Conservation (phyloP, 768 basidiomycete species). For the Sporobolomyces roseus region DNA sequence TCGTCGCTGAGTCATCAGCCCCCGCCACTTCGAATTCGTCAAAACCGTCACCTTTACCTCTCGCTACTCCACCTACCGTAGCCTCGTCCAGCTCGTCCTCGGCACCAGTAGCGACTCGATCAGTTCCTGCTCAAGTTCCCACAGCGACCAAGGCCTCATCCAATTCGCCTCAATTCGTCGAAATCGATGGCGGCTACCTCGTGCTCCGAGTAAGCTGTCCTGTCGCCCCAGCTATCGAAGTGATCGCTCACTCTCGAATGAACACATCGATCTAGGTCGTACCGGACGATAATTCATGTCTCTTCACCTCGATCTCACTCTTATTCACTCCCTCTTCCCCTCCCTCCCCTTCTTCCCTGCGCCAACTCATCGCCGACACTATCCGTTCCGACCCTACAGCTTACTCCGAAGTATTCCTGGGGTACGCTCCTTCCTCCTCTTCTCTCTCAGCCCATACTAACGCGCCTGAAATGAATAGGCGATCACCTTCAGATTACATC, state of each 20-base stretch:
- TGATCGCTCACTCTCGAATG: neutral
- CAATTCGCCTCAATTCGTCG: constrained; percentile 42
- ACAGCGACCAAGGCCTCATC: neutral
- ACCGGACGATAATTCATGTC: constrained; percentile 95
- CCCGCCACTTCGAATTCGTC: neutral
- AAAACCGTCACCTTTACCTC: neutral
- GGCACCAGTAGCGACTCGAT: neutral
- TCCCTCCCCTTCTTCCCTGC: constrained; percentile 63
- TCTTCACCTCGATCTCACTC: constrained; percentile 81
- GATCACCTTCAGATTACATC: constrained; percentile 66
- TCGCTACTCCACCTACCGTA: neutral
- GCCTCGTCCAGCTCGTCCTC: neutral
- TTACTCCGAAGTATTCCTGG: constrained; percentile 81
- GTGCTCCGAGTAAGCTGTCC: constrained; percentile 8
- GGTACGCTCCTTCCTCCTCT: constrained; percentile 53
- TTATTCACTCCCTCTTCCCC: constrained; percentile 74
- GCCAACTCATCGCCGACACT: constrained; percentile 78
- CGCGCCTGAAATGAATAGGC: constrained; percentile 51
- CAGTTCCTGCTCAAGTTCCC: neutral
- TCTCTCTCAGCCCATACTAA: neutral
- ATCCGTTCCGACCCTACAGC: constrained; percentile 67
- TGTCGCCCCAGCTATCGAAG: neutral
- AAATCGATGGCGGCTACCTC: constrained; percentile 37
- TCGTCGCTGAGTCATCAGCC: constrained; percentile 61
- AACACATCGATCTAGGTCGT: constrained; percentile 57